Base-by-base conservation (phyloP, 2,329 filamentous ascomycete genomes). In the Sporothrix sp. region DNA sequence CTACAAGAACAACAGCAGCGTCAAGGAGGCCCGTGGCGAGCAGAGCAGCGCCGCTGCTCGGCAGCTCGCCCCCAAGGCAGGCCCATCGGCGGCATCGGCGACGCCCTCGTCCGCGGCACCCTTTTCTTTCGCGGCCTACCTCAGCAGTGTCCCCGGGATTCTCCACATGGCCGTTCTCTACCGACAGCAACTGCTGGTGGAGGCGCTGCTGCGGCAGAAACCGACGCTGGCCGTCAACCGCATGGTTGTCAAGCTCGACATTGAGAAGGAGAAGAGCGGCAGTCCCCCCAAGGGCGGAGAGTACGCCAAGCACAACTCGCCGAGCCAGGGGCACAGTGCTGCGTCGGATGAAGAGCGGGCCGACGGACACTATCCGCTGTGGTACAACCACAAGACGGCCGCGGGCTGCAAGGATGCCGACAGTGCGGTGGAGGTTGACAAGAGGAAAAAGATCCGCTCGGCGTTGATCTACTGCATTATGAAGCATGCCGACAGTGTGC, bases 381-480 rank as follows among this genome's bases (percentile, higher is more conserved):
- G 52, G 52, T 51, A 20, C 48, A 53, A 51, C 36, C 50, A 51
- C 32, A 6, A 48, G 28, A 20, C 5, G 9, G 3, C 39, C 25
- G 25, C 2, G 25, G 23, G 25, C 18, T 10, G n/a, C n/a, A n/a
- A n/a, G n/a, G n/a, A n/a, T n/a, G n/a, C n/a, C n/a, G n/a, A n/a
- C n/a, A n/a, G n/a, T n/a, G n/a, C n/a, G n/a, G n/a, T n/a, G n/a
- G n/a, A n/a, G n/a, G n/a, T n/a, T n/a, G n/a, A 13, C 16, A 20
- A 36, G 25, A 27, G 49, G 32, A 43, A 48, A 14, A 14, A 28
- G 10, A 54, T 54, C n/a, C 44, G 52, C 3, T 46, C 38, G 10
- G 39, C 23, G 7, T 38, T 54, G 1, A 30, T 54, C 18, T 45
- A 51, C 35, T 40, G 33, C 37, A 47, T 37, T 7, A 44, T 54